Evolutionary conservation across 2,329 filamentous ascomycete genomes (phyloP).

Genomic region (Chaetomium sp.): DNA sequence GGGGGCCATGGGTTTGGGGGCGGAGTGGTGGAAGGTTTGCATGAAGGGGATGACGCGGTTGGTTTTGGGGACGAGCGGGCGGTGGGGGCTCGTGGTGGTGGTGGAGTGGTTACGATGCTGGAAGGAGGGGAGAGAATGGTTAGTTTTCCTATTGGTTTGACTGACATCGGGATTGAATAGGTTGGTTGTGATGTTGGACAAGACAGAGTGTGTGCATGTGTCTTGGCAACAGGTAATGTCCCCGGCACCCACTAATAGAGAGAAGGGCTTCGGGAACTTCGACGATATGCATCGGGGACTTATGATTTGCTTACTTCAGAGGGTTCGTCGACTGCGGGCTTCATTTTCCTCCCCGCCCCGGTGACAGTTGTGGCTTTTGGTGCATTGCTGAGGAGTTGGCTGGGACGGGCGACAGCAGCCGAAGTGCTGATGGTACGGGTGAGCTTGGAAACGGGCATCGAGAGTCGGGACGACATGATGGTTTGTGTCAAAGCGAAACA

Average conservation of each 20-base stretch:
- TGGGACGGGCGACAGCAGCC: constrained; percentile 31
- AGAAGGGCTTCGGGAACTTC: too few species aligned
- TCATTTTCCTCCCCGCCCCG: constrained; percentile 39
- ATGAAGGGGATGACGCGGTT: constrained; percentile 48
- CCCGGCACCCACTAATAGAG: too few species aligned
- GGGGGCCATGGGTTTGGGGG: constrained; percentile 31
- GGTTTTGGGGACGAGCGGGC: constrained; percentile 34
- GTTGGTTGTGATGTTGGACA: not conserved
- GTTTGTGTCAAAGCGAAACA: not conserved
- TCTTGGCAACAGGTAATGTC: not conserved
- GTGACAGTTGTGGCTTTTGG: constrained; percentile 34
- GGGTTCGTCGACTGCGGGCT: constrained; percentile 32
- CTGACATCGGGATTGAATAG: not conserved
- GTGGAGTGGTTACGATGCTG: constrained; percentile 28
- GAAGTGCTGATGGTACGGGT: constrained; percentile 40
- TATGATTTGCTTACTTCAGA: constrained; percentile 35
- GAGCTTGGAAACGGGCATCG: constrained; percentile 44
- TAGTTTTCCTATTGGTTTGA: not conserved
- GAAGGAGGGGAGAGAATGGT: not conserved
- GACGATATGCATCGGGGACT: not conserved
- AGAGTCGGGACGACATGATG: constrained; percentile 43
- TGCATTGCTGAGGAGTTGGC: constrained; percentile 31
- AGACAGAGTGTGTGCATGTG: not conserved
- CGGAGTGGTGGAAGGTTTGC: constrained; percentile 54
- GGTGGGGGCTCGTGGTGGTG: constrained; percentile 41